Percentiles rank a stretch among this genome's conserved stretches.
phyloP scores from a whole-genome alignment of 371 early-diverging fungal species.

The Gilbertella persicaria region DNA sequence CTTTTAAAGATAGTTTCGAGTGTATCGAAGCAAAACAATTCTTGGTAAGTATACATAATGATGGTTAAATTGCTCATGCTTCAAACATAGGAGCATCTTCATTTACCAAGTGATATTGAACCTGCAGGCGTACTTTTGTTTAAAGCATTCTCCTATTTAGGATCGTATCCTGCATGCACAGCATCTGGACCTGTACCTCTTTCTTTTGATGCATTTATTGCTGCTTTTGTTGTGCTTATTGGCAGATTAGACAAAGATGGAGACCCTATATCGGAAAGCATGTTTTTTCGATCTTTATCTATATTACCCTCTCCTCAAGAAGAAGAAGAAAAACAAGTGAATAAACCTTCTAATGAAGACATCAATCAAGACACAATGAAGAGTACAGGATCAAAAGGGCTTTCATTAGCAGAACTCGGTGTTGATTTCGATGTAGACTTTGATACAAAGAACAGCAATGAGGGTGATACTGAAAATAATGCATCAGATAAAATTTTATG shows the following conservation, averaged over 20 bases:
- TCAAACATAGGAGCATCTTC: conserved; percentile 33
- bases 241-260: conserved; percentile 35
- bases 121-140: conserved; percentile 45
- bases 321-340: not conserved
- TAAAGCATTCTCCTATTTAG: conserved; percentile 49
- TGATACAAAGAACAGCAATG: not conserved
- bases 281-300: conserved; percentile 50
- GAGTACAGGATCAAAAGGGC: conserved; percentile 16
- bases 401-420: conserved; percentile 43
- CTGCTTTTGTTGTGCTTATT: conserved; percentile 38
- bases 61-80: not conserved
- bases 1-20: conserved; percentile 35
- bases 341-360: conserved; percentile 1
- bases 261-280: conserved; percentile 23
- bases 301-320: conserved; percentile 19
- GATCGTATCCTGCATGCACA: conserved; percentile 35
- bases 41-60: conserved; percentile 29
- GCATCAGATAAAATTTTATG: conserved; percentile 21
- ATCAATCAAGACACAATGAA: conserved; percentile 2
- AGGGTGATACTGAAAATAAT: conserved; percentile 7
- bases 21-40: conserved; percentile 49
- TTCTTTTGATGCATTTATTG: conserved; percentile 39
- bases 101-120: conserved; percentile 36
- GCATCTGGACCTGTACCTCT: conserved; percentile 18
- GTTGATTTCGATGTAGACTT: conserved; percentile 42